Evolutionary conservation across 2,329 filamentous ascomycete genomes (phyloP), one percentile per base, ranked within the genome.

Genomic region (Exophiala sp.): DNA sequence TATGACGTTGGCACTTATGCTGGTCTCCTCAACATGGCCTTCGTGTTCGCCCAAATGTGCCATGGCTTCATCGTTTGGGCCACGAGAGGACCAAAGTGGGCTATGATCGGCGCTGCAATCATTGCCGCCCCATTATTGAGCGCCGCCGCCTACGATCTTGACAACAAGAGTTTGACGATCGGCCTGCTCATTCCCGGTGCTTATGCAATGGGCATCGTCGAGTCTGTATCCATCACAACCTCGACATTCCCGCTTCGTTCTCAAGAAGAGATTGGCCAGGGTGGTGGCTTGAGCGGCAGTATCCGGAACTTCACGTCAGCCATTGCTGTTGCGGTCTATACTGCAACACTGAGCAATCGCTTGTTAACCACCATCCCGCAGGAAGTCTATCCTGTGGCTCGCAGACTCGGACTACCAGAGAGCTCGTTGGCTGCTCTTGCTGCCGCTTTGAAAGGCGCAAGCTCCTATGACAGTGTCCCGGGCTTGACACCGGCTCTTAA

Each of bases 241-340:
- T n/a, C 39, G 1, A 45, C 46, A 9, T 39, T 54, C 18, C 33
- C 36, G 16, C n/a, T 54, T 14, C 32, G 33, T 9, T 14, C 11
- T 9, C 52, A 54, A 24, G 40, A 50, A 18, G 52, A 54, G 29
- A 50, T 54, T 39, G 52, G 52, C 6, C 8, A 21, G 5, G 52
- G 32, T 9, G 52, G 46, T 39, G 52, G 52, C 7, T 12, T 54
- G 5, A 34, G 34, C 16, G 52, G 46, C 14, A 24, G 18, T 5
- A 44, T 50, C 24, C 38, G 52, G 6, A 14, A 11, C 6, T 9
- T 24, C 14, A 18, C 14, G 8, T 40, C 33, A 4, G n/a, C 40
- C 3, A 24, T 50, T 20, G 45, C 34, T 8, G 9, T 34, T 1
- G 40, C 36, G 7, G 29, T 54, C 3, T 54, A 50, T 34, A 33